These are phyloP conservation scores for Pseudogymnoascus sp. DNA, from an alignment of 2,329 filamentous ascomycete species.

Conservation along the genomic window DNA sequence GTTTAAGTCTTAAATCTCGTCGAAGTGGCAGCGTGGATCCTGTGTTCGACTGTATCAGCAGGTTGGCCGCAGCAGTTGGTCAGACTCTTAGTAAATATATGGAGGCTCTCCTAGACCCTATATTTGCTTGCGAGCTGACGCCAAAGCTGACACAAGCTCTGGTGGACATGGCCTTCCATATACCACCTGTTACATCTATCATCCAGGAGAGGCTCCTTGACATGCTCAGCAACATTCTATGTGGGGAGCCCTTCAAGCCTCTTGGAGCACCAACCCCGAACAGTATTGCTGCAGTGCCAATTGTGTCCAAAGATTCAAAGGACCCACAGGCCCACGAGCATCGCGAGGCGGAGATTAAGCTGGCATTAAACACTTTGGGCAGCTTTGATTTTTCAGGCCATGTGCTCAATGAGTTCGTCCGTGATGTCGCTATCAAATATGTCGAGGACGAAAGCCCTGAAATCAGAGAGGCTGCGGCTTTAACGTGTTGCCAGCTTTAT, in stretches of 20 bases:
- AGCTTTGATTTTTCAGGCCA: slow-evolving; percentile 94
- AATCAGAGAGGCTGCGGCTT: slow-evolving; percentile 85
- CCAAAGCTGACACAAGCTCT: slow-evolving; percentile 90
- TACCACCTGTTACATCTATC: slow-evolving; percentile 83
- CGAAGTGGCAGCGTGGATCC: slow-evolving; percentile 51
- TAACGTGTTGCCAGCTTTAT: slow-evolving; percentile 97
- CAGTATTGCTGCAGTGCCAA: slow-evolving; percentile 70
- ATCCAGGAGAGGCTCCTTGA: slow-evolving; percentile 93
- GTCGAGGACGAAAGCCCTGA: slow-evolving; percentile 93
- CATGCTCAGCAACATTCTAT: slow-evolving; percentile 89
- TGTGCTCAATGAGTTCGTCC: slow-evolving; percentile 95
- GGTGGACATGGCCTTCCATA: slow-evolving; percentile 98
- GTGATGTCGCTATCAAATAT: slow-evolving; percentile 96
- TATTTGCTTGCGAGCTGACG: slow-evolving; percentile 92
- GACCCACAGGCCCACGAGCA: slow-evolving; percentile 76
- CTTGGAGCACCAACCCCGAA: slow-evolving; percentile 82
- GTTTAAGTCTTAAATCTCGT: slow-evolving; percentile 70
- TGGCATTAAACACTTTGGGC: slow-evolving; percentile 91
- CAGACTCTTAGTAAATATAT: slow-evolving; percentile 98
- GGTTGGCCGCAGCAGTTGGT: slow-evolving; percentile 88
- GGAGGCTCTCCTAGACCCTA: slow-evolving; percentile 88
- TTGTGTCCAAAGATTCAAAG: slow-evolving; percentile 81
- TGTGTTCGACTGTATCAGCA: slow-evolving; percentile 96
- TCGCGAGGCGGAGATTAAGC: slow-evolving; percentile 78
- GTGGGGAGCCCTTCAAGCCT: slow-evolving; percentile 84